Conservation (phyloP, 2,329 filamentous ascomycete genomes). For the Cercospora sp. region DNA sequence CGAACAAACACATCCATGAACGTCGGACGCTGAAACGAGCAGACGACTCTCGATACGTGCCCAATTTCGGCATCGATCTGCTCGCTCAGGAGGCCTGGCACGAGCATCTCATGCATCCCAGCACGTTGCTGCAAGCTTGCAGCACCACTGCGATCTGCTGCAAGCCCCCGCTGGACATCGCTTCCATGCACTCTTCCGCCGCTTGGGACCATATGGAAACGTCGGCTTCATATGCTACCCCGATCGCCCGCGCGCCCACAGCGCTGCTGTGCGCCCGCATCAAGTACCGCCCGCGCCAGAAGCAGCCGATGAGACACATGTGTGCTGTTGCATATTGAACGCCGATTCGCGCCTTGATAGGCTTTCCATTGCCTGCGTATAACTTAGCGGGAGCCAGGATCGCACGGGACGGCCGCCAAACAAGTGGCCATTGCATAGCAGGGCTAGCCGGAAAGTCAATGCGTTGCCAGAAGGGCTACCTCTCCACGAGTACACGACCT, state of each 20-base stretch:
- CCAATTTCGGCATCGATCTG: conserved; percentile 25
- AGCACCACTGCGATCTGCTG: conserved; percentile 12
- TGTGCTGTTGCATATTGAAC: not conserved
- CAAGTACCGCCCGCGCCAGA: not conserved
- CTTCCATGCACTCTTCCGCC: conserved; percentile 19
- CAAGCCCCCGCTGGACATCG: conserved; percentile 14
- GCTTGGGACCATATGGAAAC: conserved; percentile 15
- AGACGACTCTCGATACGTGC: not conserved
- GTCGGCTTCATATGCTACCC: conserved; percentile 10
- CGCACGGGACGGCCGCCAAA: conserved; percentile 18
- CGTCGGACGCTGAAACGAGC: not conserved
- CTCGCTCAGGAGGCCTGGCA: conserved; percentile 19
- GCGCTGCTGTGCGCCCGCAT: not conserved
- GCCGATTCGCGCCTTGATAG: not conserved
- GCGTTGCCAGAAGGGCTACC: not conserved
- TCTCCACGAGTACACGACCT: conserved; percentile 7
- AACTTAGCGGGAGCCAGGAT: conserved; percentile 11
- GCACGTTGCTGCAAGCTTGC: conserved; percentile 23
- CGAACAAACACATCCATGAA: not conserved
- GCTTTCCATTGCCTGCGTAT: not conserved
- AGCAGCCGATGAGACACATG: conserved; percentile 1
- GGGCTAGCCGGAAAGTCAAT: conserved; percentile 22
- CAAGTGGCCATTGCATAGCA: conserved; percentile 23
- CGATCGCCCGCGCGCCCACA: conserved; percentile 12
- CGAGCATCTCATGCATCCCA: conserved; percentile 20